These are phyloP conservation scores for Filosporella fistucella DNA, from an alignment of 495 filamentous ascomycete species.

Conservation along the genomic window DNA sequence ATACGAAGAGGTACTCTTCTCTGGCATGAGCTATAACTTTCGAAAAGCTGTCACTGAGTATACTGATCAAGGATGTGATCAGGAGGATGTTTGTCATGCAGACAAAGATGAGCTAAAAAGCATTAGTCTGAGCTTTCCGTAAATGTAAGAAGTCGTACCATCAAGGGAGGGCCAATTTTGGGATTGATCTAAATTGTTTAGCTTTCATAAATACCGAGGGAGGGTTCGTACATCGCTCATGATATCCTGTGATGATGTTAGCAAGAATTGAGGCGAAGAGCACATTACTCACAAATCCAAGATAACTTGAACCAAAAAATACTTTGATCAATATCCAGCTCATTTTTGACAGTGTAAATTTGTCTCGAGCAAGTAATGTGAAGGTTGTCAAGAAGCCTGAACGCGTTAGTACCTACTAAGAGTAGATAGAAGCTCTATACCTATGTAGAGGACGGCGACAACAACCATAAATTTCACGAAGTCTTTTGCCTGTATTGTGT, in stretches of 20 bases:
- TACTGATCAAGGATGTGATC: slow-evolving; percentile 86
- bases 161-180: slow-evolving; percentile 60
- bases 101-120: slow-evolving; percentile 58
- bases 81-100: slow-evolving; percentile 84
- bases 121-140: background rate
- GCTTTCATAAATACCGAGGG: no score
- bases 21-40: slow-evolving; percentile 67
- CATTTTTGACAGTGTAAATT: slow-evolving; percentile 70
- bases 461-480: slow-evolving; percentile 87
- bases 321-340: slow-evolving; percentile 86
- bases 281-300: slow-evolving; percentile 69
- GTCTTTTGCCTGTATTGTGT: slow-evolving; percentile 72
- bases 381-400: slow-evolving; percentile 94
- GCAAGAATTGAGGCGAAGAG: background rate
- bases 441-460: slow-evolving; percentile 75
- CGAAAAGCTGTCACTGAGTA: slow-evolving; percentile 85
- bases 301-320: slow-evolving; percentile 67
- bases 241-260: slow-evolving; percentile 28
- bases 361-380: slow-evolving; percentile 76
- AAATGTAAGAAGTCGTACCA: slow-evolving; percentile 36
- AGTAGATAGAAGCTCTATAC: no score
- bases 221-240: slow-evolving; percentile 27
- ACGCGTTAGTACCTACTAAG: no score
- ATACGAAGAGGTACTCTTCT: slow-evolving; percentile 87
- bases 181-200: slow-evolving; percentile 35